phyloP scores from a whole-genome alignment of 2,329 filamentous ascomycete genomes.

The Phialophora tarda region DNA sequence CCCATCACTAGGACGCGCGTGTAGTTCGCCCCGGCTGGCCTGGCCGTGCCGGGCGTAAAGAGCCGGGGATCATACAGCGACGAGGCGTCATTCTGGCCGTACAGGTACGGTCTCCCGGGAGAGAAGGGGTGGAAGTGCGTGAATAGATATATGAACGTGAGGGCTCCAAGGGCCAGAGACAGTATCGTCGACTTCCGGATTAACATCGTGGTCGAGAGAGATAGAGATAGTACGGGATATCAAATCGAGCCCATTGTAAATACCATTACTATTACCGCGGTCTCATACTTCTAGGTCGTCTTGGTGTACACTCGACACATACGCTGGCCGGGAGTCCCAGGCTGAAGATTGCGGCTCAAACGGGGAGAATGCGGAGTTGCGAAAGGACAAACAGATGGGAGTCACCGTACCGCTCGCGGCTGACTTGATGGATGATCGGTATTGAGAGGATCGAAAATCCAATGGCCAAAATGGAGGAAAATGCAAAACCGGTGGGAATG shows the following conservation, averaged over 20 bases:
- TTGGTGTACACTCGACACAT: not conserved
- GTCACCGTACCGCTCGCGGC: no score
- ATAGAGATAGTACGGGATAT: not conserved
- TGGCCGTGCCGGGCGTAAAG: conserved; percentile 47
- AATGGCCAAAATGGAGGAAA: not conserved
- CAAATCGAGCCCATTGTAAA: not conserved
- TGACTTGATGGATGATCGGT: not conserved
- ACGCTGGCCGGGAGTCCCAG: not conserved
- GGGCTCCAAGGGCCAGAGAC: conserved; percentile 15
- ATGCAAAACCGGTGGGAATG: not conserved
- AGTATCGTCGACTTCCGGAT: conserved; percentile 15
- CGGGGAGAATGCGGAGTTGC: not conserved
- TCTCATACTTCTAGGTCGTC: not conserved
- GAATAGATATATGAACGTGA: conserved; percentile 22
- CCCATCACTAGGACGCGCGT: conserved; percentile 60
- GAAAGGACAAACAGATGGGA: not conserved
- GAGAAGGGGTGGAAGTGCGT: not conserved
- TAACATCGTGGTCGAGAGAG: conserved; percentile 19
- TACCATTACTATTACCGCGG: not conserved
- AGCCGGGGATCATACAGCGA: conserved; percentile 38
- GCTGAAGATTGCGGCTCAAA: not conserved
- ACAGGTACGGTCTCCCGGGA: conserved; percentile 15
- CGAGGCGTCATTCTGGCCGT: conserved; percentile 25
- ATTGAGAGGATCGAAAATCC: no score
- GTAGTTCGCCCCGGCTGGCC: conserved; percentile 58